These are phyloP conservation scores for Fremontodendron californicum DNA, from an alignment of 345 rosid genomes.

Conservation along the genomic window DNA sequence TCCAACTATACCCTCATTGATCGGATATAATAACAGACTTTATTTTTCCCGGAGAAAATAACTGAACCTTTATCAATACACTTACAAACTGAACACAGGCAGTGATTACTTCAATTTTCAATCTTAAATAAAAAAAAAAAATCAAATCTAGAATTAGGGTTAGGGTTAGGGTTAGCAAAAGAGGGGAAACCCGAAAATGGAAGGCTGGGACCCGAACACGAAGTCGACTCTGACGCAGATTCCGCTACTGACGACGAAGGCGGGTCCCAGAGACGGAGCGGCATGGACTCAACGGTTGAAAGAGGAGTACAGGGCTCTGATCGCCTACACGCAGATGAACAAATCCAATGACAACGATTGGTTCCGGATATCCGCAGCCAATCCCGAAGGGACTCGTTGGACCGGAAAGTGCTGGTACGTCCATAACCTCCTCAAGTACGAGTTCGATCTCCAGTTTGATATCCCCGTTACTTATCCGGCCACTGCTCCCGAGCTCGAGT, in stretches of 20 bases:
- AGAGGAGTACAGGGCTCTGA: conserved; percentile 91
- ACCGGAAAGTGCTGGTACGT: conserved; percentile 99
- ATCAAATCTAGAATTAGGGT: conserved; percentile 7
- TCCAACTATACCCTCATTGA: not conserved
- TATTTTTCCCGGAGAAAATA: not conserved
- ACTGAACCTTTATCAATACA: not conserved
- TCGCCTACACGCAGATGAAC: conserved; percentile 97
- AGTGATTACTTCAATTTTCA: too few species aligned
- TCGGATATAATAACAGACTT: not conserved
- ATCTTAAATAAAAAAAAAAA: not conserved
- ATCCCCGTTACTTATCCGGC: conserved; percentile 90
- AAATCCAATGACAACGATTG: conserved; percentile 98
- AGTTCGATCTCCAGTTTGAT: conserved; percentile 94
- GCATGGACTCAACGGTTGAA: conserved; percentile 92
- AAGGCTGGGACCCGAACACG: conserved; percentile 95
- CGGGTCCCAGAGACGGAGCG: conserved; percentile 93
- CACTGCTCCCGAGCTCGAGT: conserved; percentile 90
- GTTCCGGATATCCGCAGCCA: conserved; percentile 93
- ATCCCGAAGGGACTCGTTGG: conserved; percentile 94
- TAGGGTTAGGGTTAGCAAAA: conserved; percentile 22
- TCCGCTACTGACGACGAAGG: conserved; percentile 73
- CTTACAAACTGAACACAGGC: too few species aligned
- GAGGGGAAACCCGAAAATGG: conserved; percentile 37
- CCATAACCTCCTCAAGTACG: conserved; percentile 93
- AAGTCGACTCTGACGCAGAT: conserved; percentile 87